These are phyloP conservation scores for Penicillium atrosanguineum DNA, from an alignment of 495 filamentous ascomycete species.

Conservation along the genomic window DNA sequence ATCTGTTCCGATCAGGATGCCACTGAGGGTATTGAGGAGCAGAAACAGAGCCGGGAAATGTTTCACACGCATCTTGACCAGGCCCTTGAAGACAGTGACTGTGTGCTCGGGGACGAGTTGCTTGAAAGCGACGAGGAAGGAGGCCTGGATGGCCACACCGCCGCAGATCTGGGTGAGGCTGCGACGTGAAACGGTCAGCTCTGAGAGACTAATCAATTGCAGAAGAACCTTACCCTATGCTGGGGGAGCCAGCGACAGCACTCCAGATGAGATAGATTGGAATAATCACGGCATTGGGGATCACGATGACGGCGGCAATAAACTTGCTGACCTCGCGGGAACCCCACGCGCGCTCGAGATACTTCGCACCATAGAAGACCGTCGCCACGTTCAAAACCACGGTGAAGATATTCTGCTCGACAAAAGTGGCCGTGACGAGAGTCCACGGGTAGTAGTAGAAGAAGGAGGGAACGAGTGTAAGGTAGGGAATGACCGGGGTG, in stretches of 20 bases:
- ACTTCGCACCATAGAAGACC: conserved; percentile 89
- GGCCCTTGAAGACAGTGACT: conserved; percentile 84
- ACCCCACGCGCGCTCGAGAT: conserved; percentile 94
- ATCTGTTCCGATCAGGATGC: conserved; percentile 78
- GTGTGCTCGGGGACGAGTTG: conserved; percentile 97
- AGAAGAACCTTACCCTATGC: conserved; percentile 60
- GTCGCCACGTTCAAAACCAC: conserved; percentile 75
- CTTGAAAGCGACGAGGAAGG: conserved; percentile 96
- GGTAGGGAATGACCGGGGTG: conserved; percentile 72
- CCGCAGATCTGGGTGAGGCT: conserved; percentile 81
- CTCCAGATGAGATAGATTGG: conserved; percentile 69
- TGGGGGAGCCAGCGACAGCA: conserved; percentile 63
- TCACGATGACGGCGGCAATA: conserved; percentile 68
- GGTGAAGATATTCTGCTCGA: conserved; percentile 92
- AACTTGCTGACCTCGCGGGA: conserved; percentile 92
- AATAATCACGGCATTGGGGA: conserved; percentile 78
- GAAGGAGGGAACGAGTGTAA: conserved; percentile 78
- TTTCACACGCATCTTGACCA: conserved; percentile 87
- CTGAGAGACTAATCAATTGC: neutral
- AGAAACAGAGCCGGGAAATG: conserved; percentile 92
- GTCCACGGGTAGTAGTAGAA: conserved; percentile 92
- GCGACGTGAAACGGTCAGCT: conserved; percentile 27
- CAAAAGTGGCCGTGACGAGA: conserved; percentile 79
- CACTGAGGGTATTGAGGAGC: conserved; percentile 69
- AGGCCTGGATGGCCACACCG: conserved; percentile 82